Conservation (phyloP, 2,329 filamentous ascomycete genomes). For the Phialophora tarda region DNA sequence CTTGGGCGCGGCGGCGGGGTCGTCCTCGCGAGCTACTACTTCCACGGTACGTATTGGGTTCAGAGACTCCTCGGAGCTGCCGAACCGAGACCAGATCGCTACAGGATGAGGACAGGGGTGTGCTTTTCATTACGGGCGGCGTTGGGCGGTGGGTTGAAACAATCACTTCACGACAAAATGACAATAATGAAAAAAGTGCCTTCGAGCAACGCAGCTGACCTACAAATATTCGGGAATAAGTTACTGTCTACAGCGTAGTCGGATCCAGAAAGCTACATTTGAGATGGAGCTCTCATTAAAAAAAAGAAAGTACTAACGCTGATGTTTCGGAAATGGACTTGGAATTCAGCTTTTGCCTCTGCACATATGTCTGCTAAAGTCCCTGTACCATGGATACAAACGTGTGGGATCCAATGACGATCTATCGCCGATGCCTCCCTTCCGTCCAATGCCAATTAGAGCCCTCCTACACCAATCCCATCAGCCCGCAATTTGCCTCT, state of each 20-base stretch:
- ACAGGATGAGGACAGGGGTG: not conserved
- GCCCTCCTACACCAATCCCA: not conserved
- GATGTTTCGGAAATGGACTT: not conserved
- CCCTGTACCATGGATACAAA: conserved; percentile 3
- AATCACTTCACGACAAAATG: not conserved
- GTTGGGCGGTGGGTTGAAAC: not conserved
- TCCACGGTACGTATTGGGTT: too few species aligned
- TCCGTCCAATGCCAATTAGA: not conserved
- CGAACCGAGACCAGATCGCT: not conserved
- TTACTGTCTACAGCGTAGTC: not conserved
- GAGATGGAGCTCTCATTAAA: not conserved
- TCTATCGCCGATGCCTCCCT: conserved; percentile 5
- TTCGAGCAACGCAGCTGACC: not conserved
- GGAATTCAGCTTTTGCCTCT: conserved; percentile 1
- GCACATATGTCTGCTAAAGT: conserved; percentile 17
- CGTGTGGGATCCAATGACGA: not conserved
- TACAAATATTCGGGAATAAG: not conserved
- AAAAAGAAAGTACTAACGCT: not conserved
- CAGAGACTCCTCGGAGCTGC: not conserved
- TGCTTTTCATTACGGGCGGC: not conserved
- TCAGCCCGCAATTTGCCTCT: not conserved
- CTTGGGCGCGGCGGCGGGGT: too few species aligned
- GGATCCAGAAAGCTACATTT: not conserved
- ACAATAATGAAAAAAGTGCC: not conserved
- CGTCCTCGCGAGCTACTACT: too few species aligned